phyloP scores from a whole-genome alignment of 306 rosid species.

The Prunus padus region DNA sequence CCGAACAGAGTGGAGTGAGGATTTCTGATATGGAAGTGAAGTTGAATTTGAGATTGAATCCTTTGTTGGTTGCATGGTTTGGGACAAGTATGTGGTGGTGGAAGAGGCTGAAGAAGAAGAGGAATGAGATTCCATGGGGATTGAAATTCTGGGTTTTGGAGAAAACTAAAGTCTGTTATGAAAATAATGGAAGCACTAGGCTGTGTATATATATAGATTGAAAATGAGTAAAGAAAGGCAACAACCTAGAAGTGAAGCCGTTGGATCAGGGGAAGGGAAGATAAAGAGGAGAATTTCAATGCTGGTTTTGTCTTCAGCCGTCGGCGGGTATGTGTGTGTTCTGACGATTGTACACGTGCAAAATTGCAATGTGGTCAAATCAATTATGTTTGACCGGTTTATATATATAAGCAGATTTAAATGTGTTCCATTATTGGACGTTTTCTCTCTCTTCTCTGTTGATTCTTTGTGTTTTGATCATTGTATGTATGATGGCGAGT shows the following conservation, averaged over 20 bases:
- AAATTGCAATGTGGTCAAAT: conserved; percentile 33
- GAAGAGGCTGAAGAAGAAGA: not conserved
- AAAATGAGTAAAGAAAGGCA: conserved; percentile 20
- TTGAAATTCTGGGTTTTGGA: not conserved
- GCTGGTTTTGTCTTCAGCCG: conserved; percentile 41
- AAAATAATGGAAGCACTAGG: not conserved
- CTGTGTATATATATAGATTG: not conserved
- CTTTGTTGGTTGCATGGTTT: not conserved
- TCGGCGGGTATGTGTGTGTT: conserved; percentile 36
- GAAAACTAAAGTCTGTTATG: not conserved
- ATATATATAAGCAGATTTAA: not conserved
- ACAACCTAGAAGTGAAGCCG: conserved; percentile 27
- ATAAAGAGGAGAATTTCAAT: conserved; percentile 1
- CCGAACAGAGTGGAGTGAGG: conserved; percentile 42
- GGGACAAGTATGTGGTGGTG: not conserved
- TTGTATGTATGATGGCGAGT: not conserved
- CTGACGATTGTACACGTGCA: conserved; percentile 8
- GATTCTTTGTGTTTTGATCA: not conserved
- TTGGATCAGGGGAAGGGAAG: conserved; percentile 1
- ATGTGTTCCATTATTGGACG: not conserved
- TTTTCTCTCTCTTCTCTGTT: not conserved
- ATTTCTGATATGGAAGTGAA: conserved; percentile 6
- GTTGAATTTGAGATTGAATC: not conserved
- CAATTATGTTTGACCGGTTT: conserved; percentile 23
- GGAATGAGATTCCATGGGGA: not conserved